Conservation (phyloP, 768 basidiomycete species). For the Cystofilobasidium macerans region DNA sequence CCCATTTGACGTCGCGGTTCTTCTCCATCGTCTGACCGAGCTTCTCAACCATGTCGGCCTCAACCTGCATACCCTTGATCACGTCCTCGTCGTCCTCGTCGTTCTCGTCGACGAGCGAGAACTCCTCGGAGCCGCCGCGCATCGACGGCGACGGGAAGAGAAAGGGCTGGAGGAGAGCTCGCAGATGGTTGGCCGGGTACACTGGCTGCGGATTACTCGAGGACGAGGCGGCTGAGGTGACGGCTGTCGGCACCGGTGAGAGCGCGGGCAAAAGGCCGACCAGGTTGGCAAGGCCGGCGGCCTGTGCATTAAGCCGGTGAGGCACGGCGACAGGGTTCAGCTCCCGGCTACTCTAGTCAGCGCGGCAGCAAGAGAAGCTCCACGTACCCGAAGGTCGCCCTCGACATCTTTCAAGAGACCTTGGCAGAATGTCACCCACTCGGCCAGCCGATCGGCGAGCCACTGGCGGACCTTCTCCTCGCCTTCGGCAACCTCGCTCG, state of each 20-base stretch:
- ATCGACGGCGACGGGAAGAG: slow-evolving; percentile 20
- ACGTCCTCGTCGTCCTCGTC: slow-evolving; percentile 9
- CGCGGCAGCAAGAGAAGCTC: background rate
- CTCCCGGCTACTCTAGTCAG: no score
- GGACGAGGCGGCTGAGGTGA: background rate
- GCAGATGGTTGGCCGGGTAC: slow-evolving; percentile 21
- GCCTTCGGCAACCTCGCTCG: slow-evolving; percentile 42
- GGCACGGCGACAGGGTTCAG: no score
- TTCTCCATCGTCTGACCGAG: slow-evolving; percentile 12
- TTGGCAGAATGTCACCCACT: slow-evolving; percentile 58
- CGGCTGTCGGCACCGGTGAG: background rate
- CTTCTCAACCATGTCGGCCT: slow-evolving; percentile 21
- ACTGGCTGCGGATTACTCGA: background rate
- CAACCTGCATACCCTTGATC: slow-evolving; percentile 2
- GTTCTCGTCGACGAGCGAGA: slow-evolving; percentile 9
- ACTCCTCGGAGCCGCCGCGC: slow-evolving; percentile 15
- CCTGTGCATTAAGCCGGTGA: background rate
- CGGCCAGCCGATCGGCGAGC: slow-evolving; percentile 63
- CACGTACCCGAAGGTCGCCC: slow-evolving; percentile 56
- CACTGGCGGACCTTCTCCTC: slow-evolving; percentile 53
- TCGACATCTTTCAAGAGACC: slow-evolving; percentile 69
- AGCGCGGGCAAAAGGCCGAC: slow-evolving; percentile 20
- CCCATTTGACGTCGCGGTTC: slow-evolving; percentile 23
- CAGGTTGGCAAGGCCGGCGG: slow-evolving; percentile 17
- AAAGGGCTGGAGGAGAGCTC: slow-evolving; percentile 14